Percentiles rank a stretch among this genome's conserved stretches.
These are phyloP conservation scores for Xerocomus potaroensis DNA, from an alignment of 768 basidiomycete genomes.

Conservation along the genomic window DNA sequence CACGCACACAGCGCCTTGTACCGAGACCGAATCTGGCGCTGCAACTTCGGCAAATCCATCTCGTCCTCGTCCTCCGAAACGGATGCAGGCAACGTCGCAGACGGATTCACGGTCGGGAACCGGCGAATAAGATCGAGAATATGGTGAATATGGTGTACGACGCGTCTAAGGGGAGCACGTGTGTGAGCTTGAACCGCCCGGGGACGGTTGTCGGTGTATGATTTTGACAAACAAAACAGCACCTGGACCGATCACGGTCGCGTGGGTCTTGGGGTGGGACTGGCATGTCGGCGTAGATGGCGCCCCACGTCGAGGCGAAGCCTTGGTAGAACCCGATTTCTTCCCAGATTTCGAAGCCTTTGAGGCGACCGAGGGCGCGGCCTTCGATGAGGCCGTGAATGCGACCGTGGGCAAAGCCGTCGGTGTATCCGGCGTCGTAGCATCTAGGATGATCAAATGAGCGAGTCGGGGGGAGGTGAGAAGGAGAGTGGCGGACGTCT, in stretches of 20 bases:
- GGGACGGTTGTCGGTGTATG: too few relatives aligned
- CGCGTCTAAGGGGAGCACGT: conserved; percentile 42
- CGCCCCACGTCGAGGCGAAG: conserved; percentile 68
- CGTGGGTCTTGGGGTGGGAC: too few relatives aligned
- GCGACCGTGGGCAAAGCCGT: conserved; percentile 80
- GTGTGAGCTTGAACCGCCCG: too few relatives aligned
- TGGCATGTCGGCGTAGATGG: conserved; percentile 39
- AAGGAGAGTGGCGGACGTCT: conserved; percentile 41
- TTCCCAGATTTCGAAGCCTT: conserved; percentile 96
- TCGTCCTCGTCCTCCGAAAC: conserved; percentile 42
- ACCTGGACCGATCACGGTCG: too few relatives aligned
- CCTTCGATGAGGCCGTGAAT: conserved; percentile 92
- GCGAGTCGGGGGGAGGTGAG: not conserved
- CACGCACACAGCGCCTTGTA: conserved; percentile 85
- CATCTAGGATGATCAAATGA: conserved; percentile 46
- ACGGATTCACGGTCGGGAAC: conserved; percentile 79
- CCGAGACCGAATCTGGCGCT: conserved; percentile 80
- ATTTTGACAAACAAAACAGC: too few relatives aligned
- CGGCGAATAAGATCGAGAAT: conserved; percentile 67
- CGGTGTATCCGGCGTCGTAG: conserved; percentile 71
- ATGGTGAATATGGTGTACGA: conserved; percentile 57
- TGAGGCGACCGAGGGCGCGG: conserved; percentile 79
- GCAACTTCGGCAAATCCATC: conserved; percentile 69
- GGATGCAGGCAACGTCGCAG: conserved; percentile 29
- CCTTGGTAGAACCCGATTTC: conserved; percentile 94